Conservation (phyloP, 768 basidiomycete species). For the Aureoboletus auriporus region DNA sequence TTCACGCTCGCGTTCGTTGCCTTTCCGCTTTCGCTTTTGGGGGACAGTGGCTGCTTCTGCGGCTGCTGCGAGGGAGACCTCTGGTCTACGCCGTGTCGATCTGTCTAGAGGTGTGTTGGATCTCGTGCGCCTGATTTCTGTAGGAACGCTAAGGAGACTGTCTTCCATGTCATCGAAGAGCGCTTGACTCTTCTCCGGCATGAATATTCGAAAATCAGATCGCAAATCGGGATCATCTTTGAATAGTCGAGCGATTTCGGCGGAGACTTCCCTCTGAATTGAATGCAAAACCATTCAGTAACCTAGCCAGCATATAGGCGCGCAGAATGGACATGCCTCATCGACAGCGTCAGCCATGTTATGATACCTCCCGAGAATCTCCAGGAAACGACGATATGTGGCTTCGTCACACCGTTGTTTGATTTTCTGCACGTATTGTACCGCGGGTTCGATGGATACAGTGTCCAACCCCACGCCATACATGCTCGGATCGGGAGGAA, state of each 20-base stretch:
- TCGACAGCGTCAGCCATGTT: slow-evolving; percentile 57
- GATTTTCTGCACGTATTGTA: slow-evolving; percentile 96
- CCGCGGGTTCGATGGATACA: slow-evolving; percentile 67
- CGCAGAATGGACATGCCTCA: slow-evolving; percentile 40
- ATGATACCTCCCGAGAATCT: slow-evolving; percentile 66
- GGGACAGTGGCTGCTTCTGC: slow-evolving; percentile 41
- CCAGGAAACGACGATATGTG: slow-evolving; percentile 76
- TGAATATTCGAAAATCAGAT: slow-evolving; percentile 70
- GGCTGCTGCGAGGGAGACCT: slow-evolving; percentile 40
- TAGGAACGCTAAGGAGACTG: slow-evolving; percentile 23
- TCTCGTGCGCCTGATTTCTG: slow-evolving; percentile 30
- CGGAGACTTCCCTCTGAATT: slow-evolving; percentile 57
- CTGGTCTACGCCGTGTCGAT: slow-evolving; percentile 43
- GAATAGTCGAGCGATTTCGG: slow-evolving; percentile 65
- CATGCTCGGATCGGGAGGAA: slow-evolving; percentile 19
- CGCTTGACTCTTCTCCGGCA: slow-evolving; percentile 57
- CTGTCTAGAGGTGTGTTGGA: slow-evolving; percentile 32
- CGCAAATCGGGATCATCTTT: slow-evolving; percentile 73
- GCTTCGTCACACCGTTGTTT: slow-evolving; percentile 91
- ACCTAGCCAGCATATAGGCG: neutral
- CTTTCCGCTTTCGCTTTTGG: slow-evolving; percentile 68
- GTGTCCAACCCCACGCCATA: slow-evolving; percentile 35
- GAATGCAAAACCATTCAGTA: neutral
- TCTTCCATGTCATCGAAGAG: slow-evolving; percentile 43
- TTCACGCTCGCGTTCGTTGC: slow-evolving; percentile 39